These are phyloP conservation scores for Byssoonygena ceratinophila DNA, from an alignment of 2,329 filamentous ascomycete species.

Conservation along the genomic window DNA sequence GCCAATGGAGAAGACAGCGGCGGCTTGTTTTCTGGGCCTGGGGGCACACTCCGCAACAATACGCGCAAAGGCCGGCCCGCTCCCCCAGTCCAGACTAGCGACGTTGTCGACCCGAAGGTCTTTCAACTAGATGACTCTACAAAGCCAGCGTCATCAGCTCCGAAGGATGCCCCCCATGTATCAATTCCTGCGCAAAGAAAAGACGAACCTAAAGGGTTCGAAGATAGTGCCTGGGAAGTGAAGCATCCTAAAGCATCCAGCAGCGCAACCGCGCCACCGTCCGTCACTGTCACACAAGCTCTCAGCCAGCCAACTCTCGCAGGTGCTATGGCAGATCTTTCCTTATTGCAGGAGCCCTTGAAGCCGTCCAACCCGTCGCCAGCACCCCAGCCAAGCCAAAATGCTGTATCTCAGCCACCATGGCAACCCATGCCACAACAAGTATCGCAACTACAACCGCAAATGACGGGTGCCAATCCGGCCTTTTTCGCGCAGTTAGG, in stretches of 20 bases:
- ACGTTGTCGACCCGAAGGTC: slow-evolving; percentile 76
- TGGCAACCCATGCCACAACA: slow-evolving; percentile 27
- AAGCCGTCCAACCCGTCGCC: slow-evolving; percentile 47
- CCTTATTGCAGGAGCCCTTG: slow-evolving; percentile 51
- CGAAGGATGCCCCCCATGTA: slow-evolving; percentile 41
- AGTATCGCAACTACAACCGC: slow-evolving; percentile 31
- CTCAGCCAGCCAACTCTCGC: slow-evolving; percentile 45
- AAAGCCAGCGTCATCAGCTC: slow-evolving; percentile 34
- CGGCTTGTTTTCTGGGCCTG: slow-evolving; percentile 83
- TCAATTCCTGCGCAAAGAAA: slow-evolving; percentile 41
- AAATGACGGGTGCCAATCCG: slow-evolving; percentile 36
- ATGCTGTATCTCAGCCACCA: slow-evolving; percentile 38
- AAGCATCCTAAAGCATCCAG: slow-evolving; percentile 60
- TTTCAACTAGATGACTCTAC: slow-evolving; percentile 55
- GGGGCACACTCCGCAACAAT: slow-evolving; percentile 85
- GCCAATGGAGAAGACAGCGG: slow-evolving; percentile 50
- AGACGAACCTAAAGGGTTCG: slow-evolving; percentile 56
- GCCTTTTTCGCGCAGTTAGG: slow-evolving; percentile 43
- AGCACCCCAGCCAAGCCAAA: slow-evolving; percentile 35
- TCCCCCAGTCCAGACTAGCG: slow-evolving; percentile 72
- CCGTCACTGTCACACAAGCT: slow-evolving; percentile 28
- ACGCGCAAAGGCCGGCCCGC: slow-evolving; percentile 83
- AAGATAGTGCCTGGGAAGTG: slow-evolving; percentile 95
- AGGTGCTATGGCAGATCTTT: slow-evolving; percentile 59
- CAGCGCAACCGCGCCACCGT: slow-evolving; percentile 23